Percentiles rank a stretch among this genome's conserved stretches.
These are phyloP conservation scores for Buddleja alternifolia DNA, from an alignment of 257 asterid species.

Conservation along the genomic window DNA sequence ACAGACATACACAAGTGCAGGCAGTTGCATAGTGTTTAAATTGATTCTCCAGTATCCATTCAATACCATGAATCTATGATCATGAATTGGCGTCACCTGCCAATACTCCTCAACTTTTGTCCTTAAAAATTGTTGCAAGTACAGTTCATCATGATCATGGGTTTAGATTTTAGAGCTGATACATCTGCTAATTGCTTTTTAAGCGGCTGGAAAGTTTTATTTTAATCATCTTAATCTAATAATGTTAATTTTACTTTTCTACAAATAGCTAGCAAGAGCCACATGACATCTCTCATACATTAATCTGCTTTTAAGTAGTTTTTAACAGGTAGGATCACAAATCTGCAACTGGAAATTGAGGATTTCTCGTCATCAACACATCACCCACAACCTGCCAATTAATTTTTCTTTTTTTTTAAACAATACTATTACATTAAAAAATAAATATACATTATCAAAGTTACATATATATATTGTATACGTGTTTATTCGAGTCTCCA, in stretches of 20 bases:
- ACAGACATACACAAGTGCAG: slow-evolving; percentile 16
- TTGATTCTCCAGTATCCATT: slow-evolving; percentile 21
- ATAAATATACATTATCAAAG: too few relatives aligned
- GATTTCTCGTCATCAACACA: slow-evolving; percentile 36
- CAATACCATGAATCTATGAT: too few relatives aligned
- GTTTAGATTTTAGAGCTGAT: too few relatives aligned
- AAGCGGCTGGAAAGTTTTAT: background rate
- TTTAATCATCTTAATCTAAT: background rate
- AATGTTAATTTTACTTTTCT: slow-evolving; percentile 20
- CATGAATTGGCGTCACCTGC: slow-evolving; percentile 25
- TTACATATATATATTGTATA: background rate
- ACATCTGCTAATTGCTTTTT: too few relatives aligned
- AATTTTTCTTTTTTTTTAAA: too few relatives aligned
- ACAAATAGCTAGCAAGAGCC: slow-evolving; percentile 29
- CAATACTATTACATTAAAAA: too few relatives aligned
- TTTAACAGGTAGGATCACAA: background rate
- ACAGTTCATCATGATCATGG: slow-evolving; percentile 18
- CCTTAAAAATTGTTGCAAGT: slow-evolving; percentile 16
- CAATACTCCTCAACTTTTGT: background rate
- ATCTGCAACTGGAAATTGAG: background rate
- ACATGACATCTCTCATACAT: slow-evolving; percentile 17
- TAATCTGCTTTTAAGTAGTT: slow-evolving; percentile 23
- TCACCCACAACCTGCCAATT: slow-evolving; percentile 1
- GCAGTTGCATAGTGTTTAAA: background rate
- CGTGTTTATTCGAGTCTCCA: slow-evolving; percentile 28